Conservation (phyloP, 148 eudicot species). For the Rhododendron williamsianum region DNA sequence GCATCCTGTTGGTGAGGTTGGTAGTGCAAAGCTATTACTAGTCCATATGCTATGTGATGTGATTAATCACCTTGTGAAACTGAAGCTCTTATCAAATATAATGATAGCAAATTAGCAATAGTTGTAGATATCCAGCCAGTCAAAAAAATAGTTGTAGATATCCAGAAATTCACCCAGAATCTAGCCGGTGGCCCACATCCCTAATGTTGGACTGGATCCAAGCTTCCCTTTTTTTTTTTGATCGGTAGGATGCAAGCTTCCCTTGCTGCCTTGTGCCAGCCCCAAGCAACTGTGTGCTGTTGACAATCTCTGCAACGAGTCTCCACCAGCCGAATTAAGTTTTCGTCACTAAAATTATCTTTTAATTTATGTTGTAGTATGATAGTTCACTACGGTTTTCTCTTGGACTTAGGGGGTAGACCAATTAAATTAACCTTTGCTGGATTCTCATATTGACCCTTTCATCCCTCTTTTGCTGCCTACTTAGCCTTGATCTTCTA, state of each 20-base stretch:
- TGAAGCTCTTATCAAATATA: background rate
- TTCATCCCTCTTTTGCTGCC: background rate
- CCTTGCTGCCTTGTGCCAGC: background rate
- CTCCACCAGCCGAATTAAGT: background rate
- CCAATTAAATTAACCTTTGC: background rate
- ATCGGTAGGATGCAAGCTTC: background rate
- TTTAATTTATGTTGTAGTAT: background rate
- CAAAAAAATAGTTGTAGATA: background rate
- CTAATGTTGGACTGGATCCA: background rate
- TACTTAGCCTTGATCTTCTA: background rate
- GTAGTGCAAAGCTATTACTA: background rate
- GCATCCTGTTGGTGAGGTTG: background rate
- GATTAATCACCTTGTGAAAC: background rate
- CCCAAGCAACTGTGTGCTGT: background rate
- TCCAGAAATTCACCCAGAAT: background rate
- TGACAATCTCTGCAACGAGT: background rate
- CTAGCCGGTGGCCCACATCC: background rate
- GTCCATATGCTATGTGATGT: background rate
- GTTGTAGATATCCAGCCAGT: background rate
- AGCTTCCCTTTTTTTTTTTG: background rate
- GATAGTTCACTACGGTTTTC: background rate
- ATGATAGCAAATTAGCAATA: background rate
- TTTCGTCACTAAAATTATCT: background rate
- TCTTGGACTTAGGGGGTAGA: background rate
- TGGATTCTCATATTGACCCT: background rate